A percentile compares a stretch with the other conserved stretches of the same genome.
These are phyloP conservation scores for Trichoderma gracile DNA, from an alignment of 2,329 filamentous ascomycete genomes.

Conservation along the genomic window DNA sequence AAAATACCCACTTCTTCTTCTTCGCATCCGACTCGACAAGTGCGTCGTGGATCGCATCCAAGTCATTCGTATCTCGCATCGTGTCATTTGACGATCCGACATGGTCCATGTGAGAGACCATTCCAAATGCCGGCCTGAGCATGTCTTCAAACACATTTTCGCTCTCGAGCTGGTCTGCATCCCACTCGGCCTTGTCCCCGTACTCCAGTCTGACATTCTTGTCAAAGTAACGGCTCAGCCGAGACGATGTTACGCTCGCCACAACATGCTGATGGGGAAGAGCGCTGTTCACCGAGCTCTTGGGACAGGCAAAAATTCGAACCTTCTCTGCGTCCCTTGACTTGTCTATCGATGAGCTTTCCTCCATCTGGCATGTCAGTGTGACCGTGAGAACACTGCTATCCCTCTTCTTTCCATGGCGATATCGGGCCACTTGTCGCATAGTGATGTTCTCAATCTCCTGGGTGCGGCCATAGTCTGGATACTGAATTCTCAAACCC, in stretches of 20 bases:
- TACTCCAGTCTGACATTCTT: constrained; percentile 34
- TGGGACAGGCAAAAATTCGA: constrained; percentile 10
- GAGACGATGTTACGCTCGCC: constrained; percentile 33
- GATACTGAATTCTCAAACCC: constrained; percentile 4
- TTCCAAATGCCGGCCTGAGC: constrained; percentile 34
- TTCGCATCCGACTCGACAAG: constrained; percentile 11
- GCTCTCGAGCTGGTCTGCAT: constrained; percentile 28
- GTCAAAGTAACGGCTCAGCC: constrained; percentile 28
- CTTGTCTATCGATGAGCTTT: not conserved
- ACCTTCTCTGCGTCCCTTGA: not conserved
- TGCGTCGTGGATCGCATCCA: constrained; percentile 20
- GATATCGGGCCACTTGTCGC: constrained; percentile 23
- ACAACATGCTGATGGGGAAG: constrained; percentile 34
- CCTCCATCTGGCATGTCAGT: not conserved
- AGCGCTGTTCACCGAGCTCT: not conserved
- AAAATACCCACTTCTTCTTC: constrained; percentile 12
- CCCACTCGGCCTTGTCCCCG: constrained; percentile 35
- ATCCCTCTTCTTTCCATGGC: not conserved
- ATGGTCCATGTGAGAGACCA: constrained; percentile 38
- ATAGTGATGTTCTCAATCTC: constrained; percentile 4
- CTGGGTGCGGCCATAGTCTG: not conserved
- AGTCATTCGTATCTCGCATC: constrained; percentile 25
- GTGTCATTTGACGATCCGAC: constrained; percentile 37
- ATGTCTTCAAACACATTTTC: constrained; percentile 33
- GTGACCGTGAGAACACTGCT: constrained; percentile 6